Evolutionary conservation across 805 yeast genomes (phyloP).

Genomic region (Wickerhamomyces mucosus): DNA sequence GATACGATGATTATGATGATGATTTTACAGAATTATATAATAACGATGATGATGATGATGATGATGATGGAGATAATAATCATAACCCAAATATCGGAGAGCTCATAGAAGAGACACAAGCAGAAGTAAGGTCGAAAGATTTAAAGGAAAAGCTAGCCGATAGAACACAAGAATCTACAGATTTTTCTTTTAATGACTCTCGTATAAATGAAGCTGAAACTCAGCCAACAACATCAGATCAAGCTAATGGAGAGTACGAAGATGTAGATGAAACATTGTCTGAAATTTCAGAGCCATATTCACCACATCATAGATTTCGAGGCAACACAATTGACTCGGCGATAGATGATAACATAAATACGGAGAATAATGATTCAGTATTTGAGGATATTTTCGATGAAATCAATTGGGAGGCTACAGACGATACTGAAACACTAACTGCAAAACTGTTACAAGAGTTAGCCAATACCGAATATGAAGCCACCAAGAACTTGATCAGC

Average conservation of each 20-base stretch:
- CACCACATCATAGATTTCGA: constrained; percentile 10
- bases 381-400: constrained; percentile 67
- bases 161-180: too few relatives aligned
- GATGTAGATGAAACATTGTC: constrained; percentile 9
- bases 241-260: constrained; percentile 13
- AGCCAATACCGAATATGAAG: constrained; percentile 50
- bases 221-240: too few relatives aligned
- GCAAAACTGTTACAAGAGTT: constrained; percentile 50
- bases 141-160: constrained; percentile 1
- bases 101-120: neutral
- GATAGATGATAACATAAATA: constrained; percentile 20
- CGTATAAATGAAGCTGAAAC: too few relatives aligned
- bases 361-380: constrained; percentile 15
- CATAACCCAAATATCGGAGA: constrained; percentile 1
- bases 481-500: constrained; percentile 45
- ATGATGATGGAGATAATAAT: neutral
- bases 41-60: constrained; percentile 5
- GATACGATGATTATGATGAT: constrained; percentile 20
- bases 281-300: constrained; percentile 6
- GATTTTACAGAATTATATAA: constrained; percentile 19
- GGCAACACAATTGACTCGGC: constrained; percentile 24
- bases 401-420: constrained; percentile 65
- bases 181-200: too few relatives aligned
- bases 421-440: constrained; percentile 50
- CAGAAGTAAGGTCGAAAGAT: too few relatives aligned